Conservation (phyloP, 73 alveolate genomes). For the Stentor roeselii region DNA sequence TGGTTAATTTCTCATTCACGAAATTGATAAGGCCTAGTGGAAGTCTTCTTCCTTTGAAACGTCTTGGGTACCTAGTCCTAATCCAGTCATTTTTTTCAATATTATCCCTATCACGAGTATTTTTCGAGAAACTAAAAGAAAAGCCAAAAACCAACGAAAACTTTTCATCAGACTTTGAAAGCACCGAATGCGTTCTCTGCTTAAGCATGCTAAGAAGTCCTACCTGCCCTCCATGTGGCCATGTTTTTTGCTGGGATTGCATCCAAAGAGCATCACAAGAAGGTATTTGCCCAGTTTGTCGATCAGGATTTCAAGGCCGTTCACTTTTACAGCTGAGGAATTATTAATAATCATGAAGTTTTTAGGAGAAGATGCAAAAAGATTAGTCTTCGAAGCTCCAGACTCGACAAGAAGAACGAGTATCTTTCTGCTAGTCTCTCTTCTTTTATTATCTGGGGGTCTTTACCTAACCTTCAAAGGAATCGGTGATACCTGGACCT, state of each 20-base stretch:
- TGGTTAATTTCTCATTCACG: neutral
- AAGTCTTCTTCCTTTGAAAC: neutral
- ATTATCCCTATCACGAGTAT: neutral
- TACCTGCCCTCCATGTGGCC: conserved; percentile 63
- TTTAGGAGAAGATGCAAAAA: conserved; percentile 6
- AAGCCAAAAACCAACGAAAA: too few relatives aligned
- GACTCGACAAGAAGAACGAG: conserved; percentile 9
- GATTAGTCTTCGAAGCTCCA: conserved; percentile 19
- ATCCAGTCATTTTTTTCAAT: neutral
- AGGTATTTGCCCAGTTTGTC: conserved; percentile 63
- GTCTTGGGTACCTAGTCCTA: conserved; percentile 12
- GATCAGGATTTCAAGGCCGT: conserved; percentile 51
- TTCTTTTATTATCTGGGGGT: conserved; percentile 26
- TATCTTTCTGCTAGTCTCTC: neutral
- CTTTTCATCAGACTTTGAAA: conserved; percentile 28
- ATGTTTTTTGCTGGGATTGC: conserved; percentile 74
- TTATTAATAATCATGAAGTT: neutral
- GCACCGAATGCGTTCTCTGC: conserved; percentile 53
- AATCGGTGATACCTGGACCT: conserved; percentile 45
- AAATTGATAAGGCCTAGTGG: neutral
- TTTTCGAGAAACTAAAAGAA: too few relatives aligned
- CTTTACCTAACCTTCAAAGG: conserved; percentile 31
- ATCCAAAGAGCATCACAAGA: conserved; percentile 38
- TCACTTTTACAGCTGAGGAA: conserved; percentile 29
- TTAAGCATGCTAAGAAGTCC: conserved; percentile 41